phyloP scores from a whole-genome alignment of 306 rosid species.

The Lathyrus tuberosus region DNA sequence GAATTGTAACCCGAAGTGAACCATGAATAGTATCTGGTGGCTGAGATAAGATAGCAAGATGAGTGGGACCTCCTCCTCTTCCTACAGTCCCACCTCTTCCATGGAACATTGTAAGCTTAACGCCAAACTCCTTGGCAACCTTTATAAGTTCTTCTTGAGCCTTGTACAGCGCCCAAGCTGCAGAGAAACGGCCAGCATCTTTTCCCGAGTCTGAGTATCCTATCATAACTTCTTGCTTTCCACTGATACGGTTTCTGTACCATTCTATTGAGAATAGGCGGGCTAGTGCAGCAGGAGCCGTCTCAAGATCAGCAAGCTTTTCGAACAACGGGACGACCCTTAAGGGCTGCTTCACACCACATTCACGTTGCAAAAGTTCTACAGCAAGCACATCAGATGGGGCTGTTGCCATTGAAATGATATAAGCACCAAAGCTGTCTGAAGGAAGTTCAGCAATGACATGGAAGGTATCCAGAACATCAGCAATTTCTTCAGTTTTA shows the following conservation, averaged over 20 bases:
- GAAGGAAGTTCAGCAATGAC: slow-evolving; percentile 89
- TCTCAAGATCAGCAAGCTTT: slow-evolving; percentile 90
- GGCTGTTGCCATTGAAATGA: slow-evolving; percentile 95
- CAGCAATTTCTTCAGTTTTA: slow-evolving; percentile 86
- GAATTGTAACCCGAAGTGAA: slow-evolving; percentile 94
- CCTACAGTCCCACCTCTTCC: slow-evolving; percentile 99
- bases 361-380: slow-evolving; percentile 95
- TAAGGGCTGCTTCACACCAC: slow-evolving; percentile 72
- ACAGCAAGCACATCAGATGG: slow-evolving; percentile 97
- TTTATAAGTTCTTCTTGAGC: slow-evolving; percentile 91
- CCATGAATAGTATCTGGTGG: slow-evolving; percentile 97
- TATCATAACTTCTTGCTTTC: slow-evolving; percentile 98
- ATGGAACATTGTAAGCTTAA: slow-evolving; percentile 96
- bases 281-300: slow-evolving; percentile 90
- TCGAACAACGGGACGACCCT: slow-evolving; percentile 96
- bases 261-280: slow-evolving; percentile 92
- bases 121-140: slow-evolving; percentile 85
- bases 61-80: slow-evolving; percentile 99
- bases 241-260: slow-evolving; percentile 85
- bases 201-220: slow-evolving; percentile 99
- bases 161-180: slow-evolving; percentile 94
- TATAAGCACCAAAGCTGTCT: slow-evolving; percentile 94
- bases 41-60: slow-evolving; percentile 97
- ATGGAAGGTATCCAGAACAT: slow-evolving; percentile 85
- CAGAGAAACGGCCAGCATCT: slow-evolving; percentile 97